Conservation (phyloP, 257 asterid species). For the Apocynum venetum region DNA sequence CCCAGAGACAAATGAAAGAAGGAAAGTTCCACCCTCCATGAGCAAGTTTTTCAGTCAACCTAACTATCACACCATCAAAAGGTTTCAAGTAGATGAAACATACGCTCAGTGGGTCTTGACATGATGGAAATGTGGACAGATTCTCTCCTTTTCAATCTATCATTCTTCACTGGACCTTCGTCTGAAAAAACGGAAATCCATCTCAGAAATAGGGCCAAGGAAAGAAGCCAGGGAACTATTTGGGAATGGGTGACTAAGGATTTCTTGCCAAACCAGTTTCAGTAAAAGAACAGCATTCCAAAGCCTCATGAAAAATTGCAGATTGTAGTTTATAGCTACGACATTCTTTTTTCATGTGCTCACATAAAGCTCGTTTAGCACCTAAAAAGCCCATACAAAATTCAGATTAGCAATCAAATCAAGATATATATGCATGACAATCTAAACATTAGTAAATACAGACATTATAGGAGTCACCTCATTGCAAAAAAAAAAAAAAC, state of each 20-base stretch:
- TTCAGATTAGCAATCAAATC: constrained; percentile 11
- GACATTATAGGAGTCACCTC: background rate
- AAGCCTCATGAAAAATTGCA: constrained; percentile 75
- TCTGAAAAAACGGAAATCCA: constrained; percentile 42
- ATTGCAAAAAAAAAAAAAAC: background rate
- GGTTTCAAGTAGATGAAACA: constrained; percentile 31
- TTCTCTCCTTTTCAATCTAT: constrained; percentile 52
- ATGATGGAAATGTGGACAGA: constrained; percentile 57
- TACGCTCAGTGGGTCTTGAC: constrained; percentile 84
- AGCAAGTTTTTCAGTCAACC: constrained; percentile 9
- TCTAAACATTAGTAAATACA: background rate
- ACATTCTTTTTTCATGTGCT: constrained; percentile 75
- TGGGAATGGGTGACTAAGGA: constrained; percentile 14
- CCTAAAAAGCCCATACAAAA: constrained; percentile 37
- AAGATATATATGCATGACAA: constrained; percentile 5
- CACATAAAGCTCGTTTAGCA: constrained; percentile 56
- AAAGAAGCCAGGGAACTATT: background rate
- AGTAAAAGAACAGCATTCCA: constrained; percentile 37
- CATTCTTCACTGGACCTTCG: constrained; percentile 25
- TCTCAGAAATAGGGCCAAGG: constrained; percentile 9
- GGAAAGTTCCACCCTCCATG: background rate
- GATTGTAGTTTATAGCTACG: constrained; percentile 63
- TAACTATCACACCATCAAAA: background rate
- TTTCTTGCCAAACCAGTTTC: constrained; percentile 27
- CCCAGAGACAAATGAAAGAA: background rate